Conservation (phyloP, 345 rosid species). For the Orychophragmus violaceus region DNA sequence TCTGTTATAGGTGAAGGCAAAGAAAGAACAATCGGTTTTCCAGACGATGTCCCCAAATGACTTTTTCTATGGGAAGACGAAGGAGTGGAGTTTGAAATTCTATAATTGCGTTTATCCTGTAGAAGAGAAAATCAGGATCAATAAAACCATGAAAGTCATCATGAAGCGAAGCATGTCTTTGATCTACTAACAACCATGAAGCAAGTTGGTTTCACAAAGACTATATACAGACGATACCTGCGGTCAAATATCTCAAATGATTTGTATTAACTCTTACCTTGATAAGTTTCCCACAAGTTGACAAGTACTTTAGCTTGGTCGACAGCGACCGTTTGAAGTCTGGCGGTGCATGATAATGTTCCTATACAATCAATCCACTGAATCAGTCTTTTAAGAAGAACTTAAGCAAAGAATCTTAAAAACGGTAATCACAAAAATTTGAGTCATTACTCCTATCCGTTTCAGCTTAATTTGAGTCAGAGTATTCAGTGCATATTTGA, state of each 20-base stretch:
- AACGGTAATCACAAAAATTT: too few relatives aligned
- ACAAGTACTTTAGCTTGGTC: slow-evolving; percentile 70
- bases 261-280: slow-evolving; percentile 49
- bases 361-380: slow-evolving; percentile 38
- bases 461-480: neutral
- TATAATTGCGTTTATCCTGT: slow-evolving; percentile 89
- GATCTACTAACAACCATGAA: neutral
- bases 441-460: too few relatives aligned
- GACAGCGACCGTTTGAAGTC: slow-evolving; percentile 86
- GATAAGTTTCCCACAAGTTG: slow-evolving; percentile 58
- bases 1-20: slow-evolving; percentile 39
- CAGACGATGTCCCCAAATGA: slow-evolving; percentile 31
- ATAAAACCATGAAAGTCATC: neutral
- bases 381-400: neutral
- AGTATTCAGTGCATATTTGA: neutral
- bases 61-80: slow-evolving; percentile 47
- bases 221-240: neutral
- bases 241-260: neutral
- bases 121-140: neutral
- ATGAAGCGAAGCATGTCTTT: neutral
- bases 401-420: neutral
- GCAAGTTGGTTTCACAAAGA: neutral
- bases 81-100: slow-evolving; percentile 52
- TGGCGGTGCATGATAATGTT: slow-evolving; percentile 86
- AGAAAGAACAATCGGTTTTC: slow-evolving; percentile 40